These are phyloP conservation scores for Microstroma glucosiphilum DNA, from an alignment of 1,284 basidiomycete species.

Conservation along the genomic window DNA sequence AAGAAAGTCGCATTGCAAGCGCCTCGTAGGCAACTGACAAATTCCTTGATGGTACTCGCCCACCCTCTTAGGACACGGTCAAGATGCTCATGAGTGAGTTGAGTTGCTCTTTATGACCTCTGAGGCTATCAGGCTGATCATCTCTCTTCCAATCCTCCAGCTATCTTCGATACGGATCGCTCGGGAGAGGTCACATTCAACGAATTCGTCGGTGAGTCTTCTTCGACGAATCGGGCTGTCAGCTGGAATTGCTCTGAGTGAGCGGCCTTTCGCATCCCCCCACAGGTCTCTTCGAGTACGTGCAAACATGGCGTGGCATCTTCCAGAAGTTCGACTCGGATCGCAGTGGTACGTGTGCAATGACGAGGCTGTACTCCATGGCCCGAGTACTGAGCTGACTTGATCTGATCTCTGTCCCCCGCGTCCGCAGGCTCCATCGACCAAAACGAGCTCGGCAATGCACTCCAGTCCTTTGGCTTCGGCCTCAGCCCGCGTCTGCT, in stretches of 20 bases:
- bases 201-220: conserved; percentile 16
- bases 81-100: conserved; percentile 37
- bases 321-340: conserved; percentile 39
- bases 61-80: conserved; percentile 25
- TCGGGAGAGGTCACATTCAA: conserved; percentile 41
- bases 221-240: no score
- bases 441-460: conserved; percentile 29
- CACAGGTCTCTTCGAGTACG: conserved; percentile 35
- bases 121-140: no score
- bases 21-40: not conserved
- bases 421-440: conserved; percentile 21
- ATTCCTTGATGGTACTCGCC: no score
- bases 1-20: not conserved
- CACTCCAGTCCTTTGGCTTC: conserved; percentile 36
- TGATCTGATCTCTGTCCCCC: not conserved
- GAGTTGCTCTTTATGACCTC: no score
- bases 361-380: not conserved
- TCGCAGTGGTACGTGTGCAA: conserved; percentile 19
- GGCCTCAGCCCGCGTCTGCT: conserved; percentile 32
- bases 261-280: conserved; percentile 17
- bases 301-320: conserved; percentile 42
- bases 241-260: no score
- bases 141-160: no score
- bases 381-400: not conserved
- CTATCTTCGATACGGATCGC: conserved; percentile 38